Percentiles rank a stretch among this genome's conserved stretches.
phyloP scores from a whole-genome alignment of 352 stramenopile genomes.

The Phytopythium montanum region DNA sequence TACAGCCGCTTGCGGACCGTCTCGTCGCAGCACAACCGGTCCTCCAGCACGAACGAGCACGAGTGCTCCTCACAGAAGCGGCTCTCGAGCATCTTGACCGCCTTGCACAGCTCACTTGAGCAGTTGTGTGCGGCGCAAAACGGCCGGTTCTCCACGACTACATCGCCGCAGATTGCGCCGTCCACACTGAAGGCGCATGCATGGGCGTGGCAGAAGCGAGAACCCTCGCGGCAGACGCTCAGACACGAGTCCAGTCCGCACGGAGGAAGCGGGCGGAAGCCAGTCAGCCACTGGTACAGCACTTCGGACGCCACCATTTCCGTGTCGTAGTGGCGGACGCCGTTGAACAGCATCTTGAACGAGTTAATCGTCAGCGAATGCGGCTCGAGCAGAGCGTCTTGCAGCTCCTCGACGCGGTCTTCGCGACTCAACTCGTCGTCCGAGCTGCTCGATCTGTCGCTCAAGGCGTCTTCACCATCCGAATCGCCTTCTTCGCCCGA shows the following conservation, averaged over 20 bases:
- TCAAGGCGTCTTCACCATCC: neutral
- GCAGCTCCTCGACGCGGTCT: neutral
- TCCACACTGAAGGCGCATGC: conserved; percentile 24
- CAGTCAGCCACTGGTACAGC: conserved; percentile 52
- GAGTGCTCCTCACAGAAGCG: conserved; percentile 31
- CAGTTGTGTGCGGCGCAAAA: conserved; percentile 40
- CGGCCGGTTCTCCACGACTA: conserved; percentile 18
- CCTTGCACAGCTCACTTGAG: conserved; percentile 32
- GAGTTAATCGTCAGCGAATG: conserved; percentile 19
- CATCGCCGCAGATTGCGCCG: conserved; percentile 18
- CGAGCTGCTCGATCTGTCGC: neutral
- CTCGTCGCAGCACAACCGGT: conserved; percentile 20
- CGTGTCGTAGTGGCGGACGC: conserved; percentile 59
- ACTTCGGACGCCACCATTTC: conserved; percentile 50
- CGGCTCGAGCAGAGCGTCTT: neutral
- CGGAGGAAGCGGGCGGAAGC: conserved; percentile 38
- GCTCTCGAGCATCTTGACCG: conserved; percentile 15
- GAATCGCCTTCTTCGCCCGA: neutral
- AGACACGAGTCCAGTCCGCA: conserved; percentile 31
- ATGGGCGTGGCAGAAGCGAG: conserved; percentile 27
- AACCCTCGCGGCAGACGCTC: conserved; percentile 21
- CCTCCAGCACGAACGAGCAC: conserved; percentile 23
- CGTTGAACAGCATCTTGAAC: conserved; percentile 33
- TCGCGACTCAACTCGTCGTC: neutral
- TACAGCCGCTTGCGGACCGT: conserved; percentile 30